Conservation (phyloP, 2,329 filamentous ascomycete genomes). For the Cladorrhinum sp. region DNA sequence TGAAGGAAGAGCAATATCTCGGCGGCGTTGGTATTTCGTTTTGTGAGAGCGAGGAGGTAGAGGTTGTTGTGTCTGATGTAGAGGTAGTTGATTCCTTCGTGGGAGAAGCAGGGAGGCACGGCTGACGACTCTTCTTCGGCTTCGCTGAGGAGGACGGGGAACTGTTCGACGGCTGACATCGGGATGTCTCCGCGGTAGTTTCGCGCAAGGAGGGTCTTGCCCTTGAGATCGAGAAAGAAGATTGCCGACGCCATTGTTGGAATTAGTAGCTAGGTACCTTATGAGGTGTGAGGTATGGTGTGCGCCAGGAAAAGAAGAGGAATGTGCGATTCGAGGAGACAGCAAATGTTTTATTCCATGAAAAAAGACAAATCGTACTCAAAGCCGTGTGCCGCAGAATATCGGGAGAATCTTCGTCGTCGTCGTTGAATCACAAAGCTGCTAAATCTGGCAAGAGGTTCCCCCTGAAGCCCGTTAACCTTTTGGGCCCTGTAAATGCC, state of each 20-base stretch:
- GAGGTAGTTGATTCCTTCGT: slow-evolving; percentile 99
- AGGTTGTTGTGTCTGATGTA: slow-evolving; percentile 99
- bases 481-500: not conserved
- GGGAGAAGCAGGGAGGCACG: slow-evolving; percentile 95
- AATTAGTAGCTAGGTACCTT: not conserved
- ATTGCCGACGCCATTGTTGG: slow-evolving; percentile 84
- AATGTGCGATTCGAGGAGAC: too few species aligned
- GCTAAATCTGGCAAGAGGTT: not conserved
- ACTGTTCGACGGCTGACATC: slow-evolving; percentile 98
- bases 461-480: not conserved
- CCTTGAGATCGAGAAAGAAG: slow-evolving; percentile 99
- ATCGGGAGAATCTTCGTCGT: not conserved
- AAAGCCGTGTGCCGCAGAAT: not conserved
- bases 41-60: slow-evolving; percentile 94
- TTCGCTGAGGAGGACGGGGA: slow-evolving; percentile 91
- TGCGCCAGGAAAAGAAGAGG: not conserved
- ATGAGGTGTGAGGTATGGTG: not conserved
- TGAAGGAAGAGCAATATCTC: slow-evolving; percentile 98
- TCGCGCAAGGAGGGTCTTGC: slow-evolving; percentile 98
- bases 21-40: slow-evolving; percentile 97
- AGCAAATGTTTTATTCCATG: too few species aligned
- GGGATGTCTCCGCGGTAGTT: slow-evolving; percentile 99
- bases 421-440: not conserved
- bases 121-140: slow-evolving; percentile 98
- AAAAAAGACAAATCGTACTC: not conserved